phyloP scores from a whole-genome alignment of 108 stramenopile genomes.

The Cyclotella baltica region DNA sequence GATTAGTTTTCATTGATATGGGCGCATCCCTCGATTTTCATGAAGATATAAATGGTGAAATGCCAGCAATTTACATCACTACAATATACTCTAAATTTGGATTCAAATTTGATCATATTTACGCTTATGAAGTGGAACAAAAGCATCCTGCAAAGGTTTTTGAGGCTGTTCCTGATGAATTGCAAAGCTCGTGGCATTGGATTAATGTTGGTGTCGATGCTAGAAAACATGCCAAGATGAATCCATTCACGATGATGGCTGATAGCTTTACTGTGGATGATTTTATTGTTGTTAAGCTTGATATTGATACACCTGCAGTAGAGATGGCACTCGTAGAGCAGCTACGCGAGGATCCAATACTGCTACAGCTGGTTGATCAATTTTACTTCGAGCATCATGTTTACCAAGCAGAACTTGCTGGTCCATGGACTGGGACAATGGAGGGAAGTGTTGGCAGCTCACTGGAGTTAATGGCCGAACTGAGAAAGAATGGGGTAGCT shows the following conservation, averaged over 20 bases:
- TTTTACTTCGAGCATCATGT: constrained; percentile 87
- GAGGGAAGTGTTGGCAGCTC: constrained; percentile 55
- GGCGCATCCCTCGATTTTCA: constrained; percentile 71
- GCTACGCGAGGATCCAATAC: constrained; percentile 28
- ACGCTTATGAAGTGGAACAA: constrained; percentile 57
- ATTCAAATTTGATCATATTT: constrained; percentile 75
- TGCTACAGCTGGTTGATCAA: constrained; percentile 62
- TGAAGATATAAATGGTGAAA: background rate
- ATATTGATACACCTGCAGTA: constrained; percentile 63
- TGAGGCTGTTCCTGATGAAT: constrained; percentile 38
- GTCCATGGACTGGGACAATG: constrained; percentile 47
- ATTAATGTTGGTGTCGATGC: constrained; percentile 47
- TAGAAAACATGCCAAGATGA: constrained; percentile 29
- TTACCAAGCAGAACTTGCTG: constrained; percentile 39
- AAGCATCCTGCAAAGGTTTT: constrained; percentile 50
- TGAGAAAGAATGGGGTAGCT: constrained; percentile 59
- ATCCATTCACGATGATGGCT: constrained; percentile 61
- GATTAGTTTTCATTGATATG: constrained; percentile 69
- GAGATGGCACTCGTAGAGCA: constrained; percentile 58
- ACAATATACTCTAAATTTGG: constrained; percentile 59
- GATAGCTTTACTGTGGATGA: constrained; percentile 47
- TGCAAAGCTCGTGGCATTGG: constrained; percentile 43
- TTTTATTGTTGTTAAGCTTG: constrained; percentile 73
- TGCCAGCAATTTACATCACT: constrained; percentile 42
- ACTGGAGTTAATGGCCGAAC: constrained; percentile 52